Base-by-base conservation (phyloP, 768 basidiomycete genomes). In the Lentinus brumalis region DNA sequence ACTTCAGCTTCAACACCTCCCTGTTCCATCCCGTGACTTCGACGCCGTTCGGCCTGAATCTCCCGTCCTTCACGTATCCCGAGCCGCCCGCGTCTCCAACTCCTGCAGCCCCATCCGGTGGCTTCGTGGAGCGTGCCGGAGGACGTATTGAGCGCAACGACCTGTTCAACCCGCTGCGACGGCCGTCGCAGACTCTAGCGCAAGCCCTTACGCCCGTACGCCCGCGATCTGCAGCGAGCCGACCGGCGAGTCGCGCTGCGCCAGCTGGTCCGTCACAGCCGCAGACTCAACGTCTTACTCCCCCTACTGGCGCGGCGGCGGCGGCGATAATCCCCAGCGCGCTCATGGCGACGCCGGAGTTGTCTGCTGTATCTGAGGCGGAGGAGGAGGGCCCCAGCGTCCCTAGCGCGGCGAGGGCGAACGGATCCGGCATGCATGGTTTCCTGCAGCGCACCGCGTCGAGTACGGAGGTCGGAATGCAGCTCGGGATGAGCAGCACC, bases 61-160 rank as follows among this genome's bases (percentile, higher is more conserved):
- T 56, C 18, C 64, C 66, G 15, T 21, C 47, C 9, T 62, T 70
- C 46, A 65, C 71, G 1, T 68, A 69, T 47, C 83, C 83, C 8
- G 83, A 86, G 67, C 78, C 83, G 16, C 84, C 84, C 5, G 79
- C 81, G 59, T 86, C 84, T 6, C 86, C 86, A 16, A 79, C 84
- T 2, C 85, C 86, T 7, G 53, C 41, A 7, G 75, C 77, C 29
- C 65, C 65, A 5, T 66, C 57, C 14, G 67, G 66, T 6, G 68
- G 65, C 9, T 68, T 67, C 44, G 54, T 67, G 49, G 66, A 70
- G 31, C 69, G 69, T 40, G 66, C 64, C 16, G 69, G 67, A 14
- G 62, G 69, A 10, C 63, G 68, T 9, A 58, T 64, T 5, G 69
- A 70, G 42, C 69, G 69, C 4, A 70, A 70, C 26, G 69, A 68